phyloP scores from a whole-genome alignment of 2,329 filamentous ascomycete genomes.

The Metarhizium anisopliae region DNA sequence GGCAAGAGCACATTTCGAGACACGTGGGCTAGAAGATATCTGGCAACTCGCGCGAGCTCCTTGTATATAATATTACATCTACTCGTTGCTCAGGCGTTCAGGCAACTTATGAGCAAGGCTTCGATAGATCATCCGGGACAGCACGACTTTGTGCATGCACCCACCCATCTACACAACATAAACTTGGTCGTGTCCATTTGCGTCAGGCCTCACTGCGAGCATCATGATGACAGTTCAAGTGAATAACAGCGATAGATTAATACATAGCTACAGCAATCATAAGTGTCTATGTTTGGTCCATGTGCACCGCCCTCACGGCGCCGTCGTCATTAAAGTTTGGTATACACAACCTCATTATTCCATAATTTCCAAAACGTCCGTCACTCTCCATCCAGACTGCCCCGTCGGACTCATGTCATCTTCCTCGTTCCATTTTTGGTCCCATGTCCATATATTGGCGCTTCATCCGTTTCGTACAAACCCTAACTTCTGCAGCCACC shows the following conservation, averaged over 20 bases:
- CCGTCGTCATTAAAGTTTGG: constrained; percentile 5
- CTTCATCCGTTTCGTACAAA: neutral
- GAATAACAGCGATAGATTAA: neutral
- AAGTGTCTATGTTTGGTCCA: neutral
- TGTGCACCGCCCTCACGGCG: neutral
- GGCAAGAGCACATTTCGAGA: neutral
- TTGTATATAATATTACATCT: neutral
- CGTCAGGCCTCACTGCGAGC: neutral
- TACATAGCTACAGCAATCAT: constrained; percentile 2
- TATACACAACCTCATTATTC: constrained; percentile 13
- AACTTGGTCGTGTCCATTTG: neutral
- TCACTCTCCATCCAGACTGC: constrained; percentile 1
- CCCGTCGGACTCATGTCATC: neutral
- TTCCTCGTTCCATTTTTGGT: neutral
- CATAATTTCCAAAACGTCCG: constrained; percentile 8
- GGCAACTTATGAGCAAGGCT: neutral
- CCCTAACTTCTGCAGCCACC: too few species aligned
- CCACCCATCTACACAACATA: neutral
- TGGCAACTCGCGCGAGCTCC: neutral
- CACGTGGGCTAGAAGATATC: neutral
- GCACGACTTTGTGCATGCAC: neutral
- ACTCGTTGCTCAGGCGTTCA: neutral
- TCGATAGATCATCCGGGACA: neutral
- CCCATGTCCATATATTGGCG: neutral
- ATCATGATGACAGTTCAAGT: neutral